phyloP scores from a whole-genome alignment of 2,329 filamentous ascomycete species.

The Aspergillus sp. region DNA sequence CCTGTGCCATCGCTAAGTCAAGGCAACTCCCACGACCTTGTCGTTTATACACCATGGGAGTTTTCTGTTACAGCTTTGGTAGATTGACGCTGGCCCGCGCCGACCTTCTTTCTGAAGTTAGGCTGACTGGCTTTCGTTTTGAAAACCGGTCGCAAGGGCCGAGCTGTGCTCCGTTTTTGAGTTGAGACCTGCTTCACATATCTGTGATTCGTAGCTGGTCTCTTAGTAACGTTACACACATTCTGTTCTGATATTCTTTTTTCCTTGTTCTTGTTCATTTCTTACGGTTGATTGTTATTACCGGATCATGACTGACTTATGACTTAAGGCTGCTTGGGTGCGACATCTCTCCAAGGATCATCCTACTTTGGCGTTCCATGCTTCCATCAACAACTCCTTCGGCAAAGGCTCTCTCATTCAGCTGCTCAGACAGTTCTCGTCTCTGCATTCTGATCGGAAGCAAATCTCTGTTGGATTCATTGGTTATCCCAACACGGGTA shows the following conservation, averaged over 20 bases:
- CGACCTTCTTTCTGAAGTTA: constrained; percentile 62
- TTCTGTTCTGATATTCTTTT: constrained; percentile 40
- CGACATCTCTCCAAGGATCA: constrained; percentile 83
- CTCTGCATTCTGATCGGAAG: constrained; percentile 84
- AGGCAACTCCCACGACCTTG: constrained; percentile 66
- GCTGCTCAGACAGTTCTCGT: constrained; percentile 87
- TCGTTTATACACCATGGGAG: constrained; percentile 66
- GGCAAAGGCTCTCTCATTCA: constrained; percentile 94
- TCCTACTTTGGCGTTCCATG: constrained; percentile 92
- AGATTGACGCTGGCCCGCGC: constrained; percentile 78
- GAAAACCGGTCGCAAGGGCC: constrained; percentile 74
- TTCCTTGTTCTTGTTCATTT: constrained; percentile 31
- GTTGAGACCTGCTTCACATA: constrained; percentile 82
- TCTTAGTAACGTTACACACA: constrained; percentile 99
- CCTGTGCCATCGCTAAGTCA: constrained; percentile 76
- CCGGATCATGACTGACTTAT: constrained; percentile 31
- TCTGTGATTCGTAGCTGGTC: constrained; percentile 67
- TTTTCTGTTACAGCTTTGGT: constrained; percentile 99
- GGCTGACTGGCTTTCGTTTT: constrained; percentile 84
- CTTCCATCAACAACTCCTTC: constrained; percentile 92
- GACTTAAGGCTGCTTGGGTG: constrained; percentile 82
- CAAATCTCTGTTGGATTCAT: constrained; percentile 92
- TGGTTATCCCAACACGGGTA: constrained; percentile 89
- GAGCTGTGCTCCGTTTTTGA: constrained; percentile 84
- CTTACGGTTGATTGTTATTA: constrained; percentile 12